Percentiles rank a stretch among this genome's conserved stretches.
phyloP scores from a whole-genome alignment of 129 eudicot species.

The Flaveria sonorensis region DNA sequence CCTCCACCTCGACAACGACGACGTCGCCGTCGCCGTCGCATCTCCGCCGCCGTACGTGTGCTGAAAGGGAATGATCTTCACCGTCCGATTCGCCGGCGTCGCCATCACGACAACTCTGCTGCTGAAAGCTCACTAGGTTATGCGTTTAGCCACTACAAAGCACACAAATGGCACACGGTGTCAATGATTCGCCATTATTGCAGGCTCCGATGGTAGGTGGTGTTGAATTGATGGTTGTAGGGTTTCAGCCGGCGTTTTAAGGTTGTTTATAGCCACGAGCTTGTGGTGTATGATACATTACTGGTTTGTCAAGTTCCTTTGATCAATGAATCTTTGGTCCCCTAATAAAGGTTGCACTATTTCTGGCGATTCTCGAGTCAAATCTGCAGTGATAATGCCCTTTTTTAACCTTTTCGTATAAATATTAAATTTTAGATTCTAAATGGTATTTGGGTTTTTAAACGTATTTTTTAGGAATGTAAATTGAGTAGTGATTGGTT shows the following conservation, averaged over 20 bases:
- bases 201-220: background rate
- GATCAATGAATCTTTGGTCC: conserved; percentile 30
- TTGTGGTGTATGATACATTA: background rate
- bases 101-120: conserved; percentile 10
- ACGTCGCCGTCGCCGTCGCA: conserved; percentile 31
- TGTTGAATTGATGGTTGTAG: conserved; percentile 12
- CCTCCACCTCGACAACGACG: conserved; percentile 54
- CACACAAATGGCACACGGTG: conserved; percentile 28
- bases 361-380: background rate
- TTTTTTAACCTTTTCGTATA: background rate
- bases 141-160: conserved; percentile 4
- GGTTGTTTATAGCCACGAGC: conserved; percentile 14
- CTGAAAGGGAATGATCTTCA: conserved; percentile 67
- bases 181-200: background rate
- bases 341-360: background rate
- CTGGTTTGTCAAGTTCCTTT: conserved; percentile 20
- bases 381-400: background rate
- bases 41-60: conserved; percentile 44
- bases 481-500: no score
- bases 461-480: no score
- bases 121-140: conserved; percentile 41
- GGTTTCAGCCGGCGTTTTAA: background rate
- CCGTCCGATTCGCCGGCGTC: conserved; percentile 46
- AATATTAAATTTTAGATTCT: background rate
- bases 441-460: background rate